Conservation (phyloP, 1,284 basidiomycete genomes). For the Sporisorium reilianum region DNA sequence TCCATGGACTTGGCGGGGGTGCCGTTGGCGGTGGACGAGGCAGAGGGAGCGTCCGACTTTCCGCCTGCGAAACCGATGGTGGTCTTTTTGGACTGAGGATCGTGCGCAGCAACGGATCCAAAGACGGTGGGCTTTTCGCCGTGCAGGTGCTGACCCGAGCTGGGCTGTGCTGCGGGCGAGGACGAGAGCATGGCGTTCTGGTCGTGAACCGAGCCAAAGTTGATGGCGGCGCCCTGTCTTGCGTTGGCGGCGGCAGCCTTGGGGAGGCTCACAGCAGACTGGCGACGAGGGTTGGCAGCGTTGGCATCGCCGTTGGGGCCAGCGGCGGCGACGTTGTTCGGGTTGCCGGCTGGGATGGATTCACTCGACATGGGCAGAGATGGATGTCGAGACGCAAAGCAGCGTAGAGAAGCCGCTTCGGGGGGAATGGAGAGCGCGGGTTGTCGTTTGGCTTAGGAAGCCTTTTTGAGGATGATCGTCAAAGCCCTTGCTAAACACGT, state of each 20-base stretch:
- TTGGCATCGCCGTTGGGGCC: conserved; percentile 49
- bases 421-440: conserved; percentile 11
- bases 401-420: conserved; percentile 30
- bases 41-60: conserved; percentile 73
- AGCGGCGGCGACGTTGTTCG: conserved; percentile 42
- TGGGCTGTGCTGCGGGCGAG: conserved; percentile 69
- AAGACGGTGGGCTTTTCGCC: conserved; percentile 68
- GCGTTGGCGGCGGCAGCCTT: conserved; percentile 52
- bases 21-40: conserved; percentile 63
- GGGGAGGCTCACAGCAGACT: conserved; percentile 64
- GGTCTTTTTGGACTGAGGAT: conserved; percentile 62
- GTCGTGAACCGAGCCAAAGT: conserved; percentile 70
- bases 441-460: conserved; percentile 9
- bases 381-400: conserved; percentile 42
- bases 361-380: conserved; percentile 57
- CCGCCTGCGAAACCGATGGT: conserved; percentile 58
- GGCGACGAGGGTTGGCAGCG: conserved; percentile 37
- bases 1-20: conserved; percentile 53
- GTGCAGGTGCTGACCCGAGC: conserved; percentile 63
- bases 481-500: conserved; percentile 7
- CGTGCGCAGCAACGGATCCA: conserved; percentile 65
- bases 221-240: conserved; percentile 62
- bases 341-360: conserved; percentile 44
- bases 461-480: conserved; percentile 8
- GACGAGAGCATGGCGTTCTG: conserved; percentile 69